Evolutionary conservation across 2,329 filamentous ascomycete species (phyloP).

Genomic region (Scytalidium sp.): DNA sequence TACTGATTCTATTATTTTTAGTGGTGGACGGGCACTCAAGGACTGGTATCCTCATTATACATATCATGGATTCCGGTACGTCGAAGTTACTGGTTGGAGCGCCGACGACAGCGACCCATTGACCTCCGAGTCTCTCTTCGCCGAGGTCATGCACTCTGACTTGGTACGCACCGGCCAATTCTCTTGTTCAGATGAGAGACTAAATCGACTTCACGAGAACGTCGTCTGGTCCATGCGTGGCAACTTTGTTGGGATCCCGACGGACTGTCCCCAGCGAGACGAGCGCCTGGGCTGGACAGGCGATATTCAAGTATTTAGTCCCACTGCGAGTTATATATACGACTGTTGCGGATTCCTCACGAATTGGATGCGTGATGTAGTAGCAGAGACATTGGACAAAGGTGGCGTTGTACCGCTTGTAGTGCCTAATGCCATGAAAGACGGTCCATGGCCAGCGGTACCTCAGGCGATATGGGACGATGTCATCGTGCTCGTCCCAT

Average conservation of each 20-base stretch:
- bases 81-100: constrained; percentile 18
- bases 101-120: not conserved
- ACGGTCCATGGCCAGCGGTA: constrained; percentile 11
- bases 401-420: constrained; percentile 14
- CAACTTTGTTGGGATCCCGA: constrained; percentile 43
- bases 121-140: constrained; percentile 11
- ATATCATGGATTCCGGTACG: constrained; percentile 46
- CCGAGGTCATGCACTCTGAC: constrained; percentile 20
- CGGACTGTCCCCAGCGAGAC: constrained; percentile 46
- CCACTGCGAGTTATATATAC: constrained; percentile 41
- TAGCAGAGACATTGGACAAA: constrained; percentile 31
- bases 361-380: constrained; percentile 39
- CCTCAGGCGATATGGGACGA: constrained; percentile 38
- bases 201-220: constrained; percentile 45
- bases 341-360: constrained; percentile 34
- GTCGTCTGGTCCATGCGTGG: constrained; percentile 43
- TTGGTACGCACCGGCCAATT: constrained; percentile 23
- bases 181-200: constrained; percentile 20
- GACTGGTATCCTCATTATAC: constrained; percentile 39
- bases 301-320: constrained; percentile 41
- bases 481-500: constrained; percentile 37
- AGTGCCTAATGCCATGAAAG: constrained; percentile 15
- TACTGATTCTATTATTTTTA: constrained; percentile 33
- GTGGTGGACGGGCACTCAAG: constrained; percentile 32
- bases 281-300: constrained; percentile 48